Evolutionary conservation across 1,139 yeast genomes (phyloP).

Genomic region (Taphrina deformans): DNA sequence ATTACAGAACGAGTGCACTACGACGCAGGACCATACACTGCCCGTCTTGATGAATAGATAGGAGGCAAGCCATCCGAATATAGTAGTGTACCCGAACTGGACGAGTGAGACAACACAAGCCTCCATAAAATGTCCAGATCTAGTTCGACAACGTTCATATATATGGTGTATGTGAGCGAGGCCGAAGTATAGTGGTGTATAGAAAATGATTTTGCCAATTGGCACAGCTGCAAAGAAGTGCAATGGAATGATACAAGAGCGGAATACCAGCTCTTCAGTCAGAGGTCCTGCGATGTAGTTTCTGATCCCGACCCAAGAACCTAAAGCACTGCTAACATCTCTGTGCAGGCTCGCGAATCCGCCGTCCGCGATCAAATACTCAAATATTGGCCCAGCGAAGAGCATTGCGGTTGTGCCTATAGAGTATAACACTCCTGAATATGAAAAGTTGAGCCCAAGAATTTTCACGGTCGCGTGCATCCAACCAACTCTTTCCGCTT

Average conservation of each 20-base stretch:
- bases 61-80: slow-evolving; percentile 78
- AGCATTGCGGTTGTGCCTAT: slow-evolving; percentile 43
- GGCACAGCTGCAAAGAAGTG: slow-evolving; percentile 46
- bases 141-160: slow-evolving; percentile 47
- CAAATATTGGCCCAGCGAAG: slow-evolving; percentile 62
- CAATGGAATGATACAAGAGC: slow-evolving; percentile 59
- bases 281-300: slow-evolving; percentile 61
- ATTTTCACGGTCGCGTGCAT: slow-evolving; percentile 37
- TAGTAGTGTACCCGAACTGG: slow-evolving; percentile 70
- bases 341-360: slow-evolving; percentile 37
- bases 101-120: slow-evolving; percentile 50
- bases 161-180: slow-evolving; percentile 92
- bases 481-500: slow-evolving; percentile 41
- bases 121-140: slow-evolving; percentile 46
- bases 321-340: slow-evolving; percentile 40
- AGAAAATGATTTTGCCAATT: slow-evolving; percentile 45
- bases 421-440: slow-evolving; percentile 40
- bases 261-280: slow-evolving; percentile 81
- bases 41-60: slow-evolving; percentile 56
- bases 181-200: slow-evolving; percentile 76
- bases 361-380: slow-evolving; percentile 46
- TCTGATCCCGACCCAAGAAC: slow-evolving; percentile 36
- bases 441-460: slow-evolving; percentile 27
- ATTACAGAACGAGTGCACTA: slow-evolving; percentile 75
- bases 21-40: slow-evolving; percentile 62